These are phyloP conservation scores for Lotmaria passim DNA, from an alignment of 208 protist genomes.

Conservation along the genomic window DNA sequence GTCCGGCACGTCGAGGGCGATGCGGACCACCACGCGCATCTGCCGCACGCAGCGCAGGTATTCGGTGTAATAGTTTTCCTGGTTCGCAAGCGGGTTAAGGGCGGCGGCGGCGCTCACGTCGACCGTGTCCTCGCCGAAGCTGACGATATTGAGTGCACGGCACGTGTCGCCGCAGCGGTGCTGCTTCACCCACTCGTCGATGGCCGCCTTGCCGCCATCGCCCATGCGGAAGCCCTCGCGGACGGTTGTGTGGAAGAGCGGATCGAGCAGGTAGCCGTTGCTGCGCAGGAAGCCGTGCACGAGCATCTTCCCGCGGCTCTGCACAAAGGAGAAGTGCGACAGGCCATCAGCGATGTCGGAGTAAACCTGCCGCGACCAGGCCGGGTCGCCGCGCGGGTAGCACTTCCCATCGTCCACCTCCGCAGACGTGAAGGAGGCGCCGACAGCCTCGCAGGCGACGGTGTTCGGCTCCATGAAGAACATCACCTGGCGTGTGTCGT, in stretches of 20 bases:
- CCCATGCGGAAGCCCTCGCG: constrained; percentile 64
- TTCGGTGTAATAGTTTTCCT: constrained; percentile 33
- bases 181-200: constrained; percentile 45
- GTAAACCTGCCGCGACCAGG: constrained; percentile 33
- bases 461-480: constrained; percentile 75
- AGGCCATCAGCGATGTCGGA: constrained; percentile 73
- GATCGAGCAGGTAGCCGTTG: constrained; percentile 64
- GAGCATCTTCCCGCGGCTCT: constrained; percentile 37
- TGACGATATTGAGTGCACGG: constrained; percentile 31
- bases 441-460: constrained; percentile 48
- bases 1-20: not conserved
- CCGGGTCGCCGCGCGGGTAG: constrained; percentile 33
- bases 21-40: constrained; percentile 28
- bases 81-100: constrained; percentile 21
- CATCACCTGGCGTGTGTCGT: constrained; percentile 53
- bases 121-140: constrained; percentile 7
- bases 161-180: constrained; percentile 70
- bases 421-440: constrained; percentile 51
- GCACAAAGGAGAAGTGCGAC: constrained; percentile 64
- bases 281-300: constrained; percentile 57
- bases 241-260: constrained; percentile 58
- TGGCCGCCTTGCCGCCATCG: constrained; percentile 51
- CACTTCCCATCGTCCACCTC: constrained; percentile 29
- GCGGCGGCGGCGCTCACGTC: constrained; percentile 8
- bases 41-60: constrained; percentile 26